A percentile compares a stretch with the other conserved stretches of the same genome.
phyloP scores from a whole-genome alignment of 805 yeast genomes.

The Wickerhamiella brachini region DNA sequence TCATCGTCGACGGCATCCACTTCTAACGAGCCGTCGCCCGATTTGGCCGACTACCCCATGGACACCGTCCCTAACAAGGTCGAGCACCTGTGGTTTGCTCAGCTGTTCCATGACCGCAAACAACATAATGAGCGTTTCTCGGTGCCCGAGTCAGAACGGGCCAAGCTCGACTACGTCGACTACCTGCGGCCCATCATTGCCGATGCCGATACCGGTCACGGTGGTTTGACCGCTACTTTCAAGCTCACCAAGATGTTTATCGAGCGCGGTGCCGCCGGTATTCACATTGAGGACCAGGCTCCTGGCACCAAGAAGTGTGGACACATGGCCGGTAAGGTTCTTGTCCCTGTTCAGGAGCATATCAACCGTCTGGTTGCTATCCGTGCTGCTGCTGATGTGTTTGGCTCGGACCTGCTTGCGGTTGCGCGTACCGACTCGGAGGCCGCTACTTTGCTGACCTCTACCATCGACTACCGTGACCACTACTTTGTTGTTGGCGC shows the following conservation, averaged over 20 bases:
- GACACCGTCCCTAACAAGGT: constrained; percentile 98
- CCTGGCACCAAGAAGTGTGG: constrained; percentile 99
- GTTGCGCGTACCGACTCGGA: constrained; percentile 97
- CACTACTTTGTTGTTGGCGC: constrained; percentile 85
- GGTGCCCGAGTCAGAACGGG: constrained; percentile 48
- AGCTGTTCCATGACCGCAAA: constrained; percentile 91
- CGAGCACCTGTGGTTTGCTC: constrained; percentile 93
- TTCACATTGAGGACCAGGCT: constrained; percentile 97
- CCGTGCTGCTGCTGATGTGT: constrained; percentile 88
- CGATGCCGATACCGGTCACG: constrained; percentile 98
- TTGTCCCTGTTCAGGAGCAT: constrained; percentile 96
- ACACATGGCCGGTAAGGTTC: constrained; percentile 97
- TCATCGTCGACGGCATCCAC: constrained; percentile 96
- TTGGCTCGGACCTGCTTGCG: constrained; percentile 70
- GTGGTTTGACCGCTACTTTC: constrained; percentile 93
- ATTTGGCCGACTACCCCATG: constrained; percentile 96
- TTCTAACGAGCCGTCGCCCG: constrained; percentile 96
- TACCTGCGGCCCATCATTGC: constrained; percentile 91
- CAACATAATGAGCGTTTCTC: constrained; percentile 72
- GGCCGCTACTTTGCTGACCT: constrained; percentile 89
- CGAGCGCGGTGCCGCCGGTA: constrained; percentile 98
- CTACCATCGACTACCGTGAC: constrained; percentile 88
- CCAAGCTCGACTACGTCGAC: constrained; percentile 61
- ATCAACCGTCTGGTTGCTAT: constrained; percentile 87
- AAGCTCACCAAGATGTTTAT: constrained; percentile 91